Base-by-base conservation (phyloP, 495 filamentous ascomycete genomes). In the Penicillium silybi region DNA sequence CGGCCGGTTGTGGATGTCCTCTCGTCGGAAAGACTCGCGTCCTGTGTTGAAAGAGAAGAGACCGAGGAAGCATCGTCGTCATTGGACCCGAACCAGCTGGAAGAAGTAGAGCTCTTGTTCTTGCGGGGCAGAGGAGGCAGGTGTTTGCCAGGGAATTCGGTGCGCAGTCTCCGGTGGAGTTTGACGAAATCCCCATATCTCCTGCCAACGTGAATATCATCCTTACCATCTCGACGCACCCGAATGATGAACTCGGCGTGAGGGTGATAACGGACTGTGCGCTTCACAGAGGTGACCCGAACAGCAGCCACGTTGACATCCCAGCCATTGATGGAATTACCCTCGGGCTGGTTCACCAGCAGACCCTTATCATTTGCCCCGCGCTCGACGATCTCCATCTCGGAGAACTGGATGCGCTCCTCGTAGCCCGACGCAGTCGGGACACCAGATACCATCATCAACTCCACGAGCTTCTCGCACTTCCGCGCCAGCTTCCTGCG, bases 361-460 rank as follows among this genome's bases (percentile, higher is more conserved):
- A 98, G 72, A 0, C 95, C 95, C 22, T 88, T 86, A 37, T 96
- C 90, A 59, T 95, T 90, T 11, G 93, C 92, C 18, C 92, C 88
- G 37, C 90, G 81, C 55, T 98, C 93, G 16, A 97, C 90, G 17
- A 97, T 88, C 64, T 97, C 93, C 68, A 98, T 85, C 70, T 98
- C 93, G 0, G 91, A 88, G 63, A 98, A 98, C 34, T 90, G 81
- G 56, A 98, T 95, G 16, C 93, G 81, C 67, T 98, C 93, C 69
- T 98, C 93, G 61, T 97, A 98, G 2, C 93, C 93, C 16, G 91
- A 96, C 15, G 93, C 90, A 2, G 93, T 98, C 18, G 88, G 91
- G 42, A 98, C 85, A 4, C 95, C 93, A 4, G 90, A 96, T 16
- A 97, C 95, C 91, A 98, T 96, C 93, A 98, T 97, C 51, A 98